Conservation (phyloP, 1,284 basidiomycete species). For the Pseudozyma hubeiensis region DNA sequence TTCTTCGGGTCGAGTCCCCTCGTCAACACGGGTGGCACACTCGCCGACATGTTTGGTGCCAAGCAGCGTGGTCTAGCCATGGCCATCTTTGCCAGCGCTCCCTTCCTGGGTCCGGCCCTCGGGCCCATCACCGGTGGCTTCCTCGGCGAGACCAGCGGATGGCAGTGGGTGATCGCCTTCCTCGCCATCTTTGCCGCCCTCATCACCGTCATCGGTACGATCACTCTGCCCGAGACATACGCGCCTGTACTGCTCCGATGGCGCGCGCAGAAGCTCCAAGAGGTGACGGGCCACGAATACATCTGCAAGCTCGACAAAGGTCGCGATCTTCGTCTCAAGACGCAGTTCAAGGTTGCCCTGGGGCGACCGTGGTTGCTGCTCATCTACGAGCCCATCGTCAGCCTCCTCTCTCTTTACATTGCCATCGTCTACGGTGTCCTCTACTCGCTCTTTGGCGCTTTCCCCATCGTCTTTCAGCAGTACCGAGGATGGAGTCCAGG, state of each 20-base stretch:
- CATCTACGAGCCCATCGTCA: slow-evolving; percentile 81
- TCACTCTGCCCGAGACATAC: slow-evolving; percentile 81
- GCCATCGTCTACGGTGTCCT: slow-evolving; percentile 77
- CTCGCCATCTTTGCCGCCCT: slow-evolving; percentile 75
- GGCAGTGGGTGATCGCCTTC: slow-evolving; percentile 82
- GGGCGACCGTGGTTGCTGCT: slow-evolving; percentile 69
- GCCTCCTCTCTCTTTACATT: slow-evolving; percentile 78
- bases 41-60: slow-evolving; percentile 77
- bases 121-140: slow-evolving; percentile 63
- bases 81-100: slow-evolving; percentile 72
- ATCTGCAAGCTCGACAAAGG: slow-evolving; percentile 62
- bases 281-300: slow-evolving; percentile 62
- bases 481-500: slow-evolving; percentile 61
- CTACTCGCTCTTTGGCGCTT: slow-evolving; percentile 64
- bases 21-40: slow-evolving; percentile 72
- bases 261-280: slow-evolving; percentile 52
- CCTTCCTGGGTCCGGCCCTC: background rate
- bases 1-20: slow-evolving; percentile 73
- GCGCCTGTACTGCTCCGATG: slow-evolving; percentile 60
- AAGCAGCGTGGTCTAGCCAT: slow-evolving; percentile 78
- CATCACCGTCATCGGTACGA: slow-evolving; percentile 73
- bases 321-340: slow-evolving; percentile 46
- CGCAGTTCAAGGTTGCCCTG: slow-evolving; percentile 57
- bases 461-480: slow-evolving; percentile 66
- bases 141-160: slow-evolving; percentile 72